phyloP scores from a whole-genome alignment of 805 yeast species.

The Yamadazyma philogaea region DNA sequence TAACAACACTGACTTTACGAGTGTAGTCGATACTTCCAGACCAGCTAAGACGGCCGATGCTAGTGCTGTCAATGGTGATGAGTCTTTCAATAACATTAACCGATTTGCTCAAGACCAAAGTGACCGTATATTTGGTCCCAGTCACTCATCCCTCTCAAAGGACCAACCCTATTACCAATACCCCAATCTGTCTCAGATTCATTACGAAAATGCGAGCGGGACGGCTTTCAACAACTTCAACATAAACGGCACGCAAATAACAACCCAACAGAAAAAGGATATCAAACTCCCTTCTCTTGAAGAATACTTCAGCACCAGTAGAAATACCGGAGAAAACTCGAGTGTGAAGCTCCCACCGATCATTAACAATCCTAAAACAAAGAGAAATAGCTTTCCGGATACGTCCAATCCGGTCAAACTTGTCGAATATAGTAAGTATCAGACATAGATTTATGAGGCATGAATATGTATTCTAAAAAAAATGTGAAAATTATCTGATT shows the following conservation, averaged over 20 bases:
- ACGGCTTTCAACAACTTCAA: not conserved
- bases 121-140: constrained; percentile 18
- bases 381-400: constrained; percentile 10
- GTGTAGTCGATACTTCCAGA: constrained; percentile 3
- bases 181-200: constrained; percentile 21
- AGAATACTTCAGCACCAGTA: constrained; percentile 11
- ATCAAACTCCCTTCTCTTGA: constrained; percentile 17
- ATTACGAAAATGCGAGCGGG: constrained; percentile 4
- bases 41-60: not conserved
- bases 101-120: constrained; percentile 20
- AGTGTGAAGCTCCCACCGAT: constrained; percentile 18
- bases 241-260: not conserved
- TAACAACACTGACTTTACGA: constrained; percentile 5
- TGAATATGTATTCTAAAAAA: constrained; percentile 1
- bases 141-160: not conserved
- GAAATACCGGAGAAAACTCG: not conserved
- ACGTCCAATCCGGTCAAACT: not conserved
- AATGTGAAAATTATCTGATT: not conserved
- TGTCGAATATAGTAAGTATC: constrained; percentile 8
- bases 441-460: not conserved
- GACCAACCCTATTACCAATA: constrained; percentile 22
- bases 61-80: not conserved
- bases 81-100: constrained; percentile 11
- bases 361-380: constrained; percentile 7
- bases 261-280: constrained; percentile 4